A percentile compares a stretch with the other conserved stretches of the same genome.
These are phyloP conservation scores for Candida sanyaensis DNA, from an alignment of 1,139 yeast species.

Conservation along the genomic window DNA sequence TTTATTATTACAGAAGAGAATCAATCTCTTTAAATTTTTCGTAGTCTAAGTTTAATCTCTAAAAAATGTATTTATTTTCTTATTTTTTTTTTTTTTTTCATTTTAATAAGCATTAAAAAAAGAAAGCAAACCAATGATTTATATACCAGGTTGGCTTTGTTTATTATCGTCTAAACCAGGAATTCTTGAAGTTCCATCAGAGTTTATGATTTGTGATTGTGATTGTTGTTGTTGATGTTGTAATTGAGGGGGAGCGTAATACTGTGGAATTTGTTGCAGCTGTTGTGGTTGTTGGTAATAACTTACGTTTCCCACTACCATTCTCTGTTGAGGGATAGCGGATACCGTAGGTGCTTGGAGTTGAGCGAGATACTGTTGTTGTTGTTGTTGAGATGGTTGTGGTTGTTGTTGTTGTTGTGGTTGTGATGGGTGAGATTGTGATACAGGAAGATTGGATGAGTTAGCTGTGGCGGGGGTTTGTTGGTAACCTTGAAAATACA, in stretches of 20 bases:
- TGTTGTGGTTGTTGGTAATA: conserved; percentile 3
- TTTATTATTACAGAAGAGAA: conserved; percentile 1
- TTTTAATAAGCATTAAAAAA: no score
- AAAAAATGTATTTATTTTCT: background rate
- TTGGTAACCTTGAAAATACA: conserved; percentile 12
- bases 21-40: conserved; percentile 1
- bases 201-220: conserved; percentile 2
- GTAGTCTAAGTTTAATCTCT: no score
- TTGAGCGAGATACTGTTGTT: background rate
- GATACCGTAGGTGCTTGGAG: conserved; percentile 4
- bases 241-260: background rate
- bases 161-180: conserved; percentile 2
- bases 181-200: background rate
- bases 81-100: background rate
- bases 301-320: conserved; percentile 3
- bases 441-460: background rate
- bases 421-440: background rate
- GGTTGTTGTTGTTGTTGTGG: background rate
- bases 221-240: conserved; percentile 8
- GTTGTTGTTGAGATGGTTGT: conserved; percentile 1
- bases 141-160: conserved; percentile 2
- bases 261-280: conserved; percentile 7
- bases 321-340: conserved; percentile 4
- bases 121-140: background rate
- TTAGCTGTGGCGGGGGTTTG: background rate